Conservation (phyloP, 2,329 filamentous ascomycete species). For the Hymenoscyphus fraxineus region DNA sequence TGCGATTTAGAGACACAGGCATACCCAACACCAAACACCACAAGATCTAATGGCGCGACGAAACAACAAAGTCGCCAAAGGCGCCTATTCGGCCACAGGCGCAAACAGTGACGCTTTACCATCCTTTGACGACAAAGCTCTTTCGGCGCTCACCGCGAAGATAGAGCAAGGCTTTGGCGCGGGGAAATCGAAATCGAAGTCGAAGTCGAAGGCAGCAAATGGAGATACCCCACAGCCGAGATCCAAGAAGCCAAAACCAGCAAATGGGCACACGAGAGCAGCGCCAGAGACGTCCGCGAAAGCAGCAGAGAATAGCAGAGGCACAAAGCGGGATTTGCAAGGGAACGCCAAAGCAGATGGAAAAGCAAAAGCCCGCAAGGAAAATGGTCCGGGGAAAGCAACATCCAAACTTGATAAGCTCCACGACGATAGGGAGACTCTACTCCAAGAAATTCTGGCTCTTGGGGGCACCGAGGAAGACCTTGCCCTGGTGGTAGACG, state of each 20-base stretch:
- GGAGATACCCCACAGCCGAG: slow-evolving; percentile 33
- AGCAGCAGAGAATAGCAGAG: slow-evolving; percentile 28
- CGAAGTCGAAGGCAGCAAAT: slow-evolving; percentile 43
- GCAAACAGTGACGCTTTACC: slow-evolving; percentile 30
- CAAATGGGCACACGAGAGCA: slow-evolving; percentile 14
- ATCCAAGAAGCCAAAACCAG: slow-evolving; percentile 2
- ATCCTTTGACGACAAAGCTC: slow-evolving; percentile 47
- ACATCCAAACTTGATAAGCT: slow-evolving; percentile 18
- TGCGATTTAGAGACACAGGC: not conserved
- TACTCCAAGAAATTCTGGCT: slow-evolving; percentile 61
- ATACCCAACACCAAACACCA: not conserved
- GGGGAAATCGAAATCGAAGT: slow-evolving; percentile 16
- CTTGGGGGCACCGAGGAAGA: slow-evolving; percentile 65
- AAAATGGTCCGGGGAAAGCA: not conserved
- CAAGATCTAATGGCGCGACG: slow-evolving; percentile 27
- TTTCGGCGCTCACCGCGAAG: slow-evolving; percentile 52
- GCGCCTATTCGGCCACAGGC: slow-evolving; percentile 20
- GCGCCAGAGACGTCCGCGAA: slow-evolving; percentile 23
- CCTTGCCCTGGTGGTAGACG: slow-evolving; percentile 55
- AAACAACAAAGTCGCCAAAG: slow-evolving; percentile 22
- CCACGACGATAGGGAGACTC: slow-evolving; percentile 33
- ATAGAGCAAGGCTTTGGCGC: slow-evolving; percentile 50
- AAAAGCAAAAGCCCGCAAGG: slow-evolving; percentile 25
- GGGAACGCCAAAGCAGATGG: slow-evolving; percentile 31
- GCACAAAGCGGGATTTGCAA: slow-evolving; percentile 33